A percentile compares a stretch with the other conserved stretches of the same genome.
These are phyloP conservation scores for Scytalidium sp. DNA, from an alignment of 2,329 filamentous ascomycete genomes.

Conservation along the genomic window DNA sequence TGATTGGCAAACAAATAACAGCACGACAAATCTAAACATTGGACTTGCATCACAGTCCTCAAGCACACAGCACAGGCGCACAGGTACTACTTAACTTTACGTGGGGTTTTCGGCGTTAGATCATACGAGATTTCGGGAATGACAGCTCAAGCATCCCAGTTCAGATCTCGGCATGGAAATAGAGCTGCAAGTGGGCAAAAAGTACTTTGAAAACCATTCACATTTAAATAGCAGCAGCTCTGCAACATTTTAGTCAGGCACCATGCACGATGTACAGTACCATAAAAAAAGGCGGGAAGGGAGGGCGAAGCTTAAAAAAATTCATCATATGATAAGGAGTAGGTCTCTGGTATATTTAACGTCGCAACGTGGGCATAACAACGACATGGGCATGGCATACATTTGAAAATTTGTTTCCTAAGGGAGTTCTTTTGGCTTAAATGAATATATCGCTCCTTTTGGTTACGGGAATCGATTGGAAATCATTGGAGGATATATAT, in stretches of 20 bases:
- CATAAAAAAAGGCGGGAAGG: neutral
- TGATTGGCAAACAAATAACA: neutral
- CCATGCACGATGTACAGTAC: neutral
- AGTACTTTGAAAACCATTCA: neutral
- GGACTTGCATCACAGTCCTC: neutral
- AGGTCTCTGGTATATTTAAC: no score
- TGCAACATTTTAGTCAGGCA: no score
- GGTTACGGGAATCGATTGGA: no score
- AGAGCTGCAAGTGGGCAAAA: neutral
- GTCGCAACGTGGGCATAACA: no score
- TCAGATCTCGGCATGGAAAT: neutral
- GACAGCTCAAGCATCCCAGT: neutral
- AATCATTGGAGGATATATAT: neutral
- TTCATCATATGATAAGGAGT: neutral
- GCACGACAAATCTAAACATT: neutral
- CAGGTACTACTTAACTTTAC: neutral
- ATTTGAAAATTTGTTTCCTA: neutral
- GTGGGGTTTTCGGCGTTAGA: neutral
- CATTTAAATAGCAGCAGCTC: no score
- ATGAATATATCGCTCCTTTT: neutral
- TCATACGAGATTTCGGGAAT: neutral
- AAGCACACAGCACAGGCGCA: neutral
- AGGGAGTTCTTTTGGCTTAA: neutral
- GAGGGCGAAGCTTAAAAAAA: neutral
- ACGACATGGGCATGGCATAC: neutral